phyloP scores from a whole-genome alignment of 1,139 yeast genomes.

The Groenewaldozyma sp. region DNA sequence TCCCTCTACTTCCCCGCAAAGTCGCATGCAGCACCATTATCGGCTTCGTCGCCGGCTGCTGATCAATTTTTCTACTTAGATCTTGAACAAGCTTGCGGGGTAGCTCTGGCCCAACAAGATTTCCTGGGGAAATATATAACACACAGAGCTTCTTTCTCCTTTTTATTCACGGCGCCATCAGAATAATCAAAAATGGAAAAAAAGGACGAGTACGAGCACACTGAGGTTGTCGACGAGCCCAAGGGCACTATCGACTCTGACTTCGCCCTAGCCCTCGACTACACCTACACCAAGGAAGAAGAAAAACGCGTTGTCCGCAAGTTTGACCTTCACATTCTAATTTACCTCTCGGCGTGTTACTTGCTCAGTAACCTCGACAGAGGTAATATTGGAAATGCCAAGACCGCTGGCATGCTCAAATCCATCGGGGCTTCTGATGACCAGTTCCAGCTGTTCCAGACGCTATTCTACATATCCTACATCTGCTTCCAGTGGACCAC shows the following conservation, averaged over 20 bases:
- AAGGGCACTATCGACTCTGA: neutral
- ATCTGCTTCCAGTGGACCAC: constrained; percentile 22
- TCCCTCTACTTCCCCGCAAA: too few relatives aligned
- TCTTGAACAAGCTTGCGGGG: neutral
- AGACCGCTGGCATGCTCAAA: constrained; percentile 47
- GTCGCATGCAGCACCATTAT: too few relatives aligned
- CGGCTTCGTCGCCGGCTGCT: too few relatives aligned
- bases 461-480: constrained; percentile 24
- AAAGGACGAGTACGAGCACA: neutral
- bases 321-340: constrained; percentile 12
- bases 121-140: neutral
- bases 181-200: too few relatives aligned
- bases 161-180: too few relatives aligned
- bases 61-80: too few relatives aligned
- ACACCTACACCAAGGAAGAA: constrained; percentile 15
- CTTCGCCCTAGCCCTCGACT: constrained; percentile 5
- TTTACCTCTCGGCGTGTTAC: constrained; percentile 38
- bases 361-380: constrained; percentile 50
- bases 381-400: constrained; percentile 54
- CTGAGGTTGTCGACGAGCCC: neutral
- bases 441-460: constrained; percentile 27
- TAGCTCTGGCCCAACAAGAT: neutral
- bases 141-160: neutral
- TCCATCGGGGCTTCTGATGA: constrained; percentile 38
- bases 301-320: constrained; percentile 14